Evolutionary conservation across 75 land plant species (phyloP), one percentile per base, ranked within the genome.

Genomic region (Pinus taeda): DNA sequence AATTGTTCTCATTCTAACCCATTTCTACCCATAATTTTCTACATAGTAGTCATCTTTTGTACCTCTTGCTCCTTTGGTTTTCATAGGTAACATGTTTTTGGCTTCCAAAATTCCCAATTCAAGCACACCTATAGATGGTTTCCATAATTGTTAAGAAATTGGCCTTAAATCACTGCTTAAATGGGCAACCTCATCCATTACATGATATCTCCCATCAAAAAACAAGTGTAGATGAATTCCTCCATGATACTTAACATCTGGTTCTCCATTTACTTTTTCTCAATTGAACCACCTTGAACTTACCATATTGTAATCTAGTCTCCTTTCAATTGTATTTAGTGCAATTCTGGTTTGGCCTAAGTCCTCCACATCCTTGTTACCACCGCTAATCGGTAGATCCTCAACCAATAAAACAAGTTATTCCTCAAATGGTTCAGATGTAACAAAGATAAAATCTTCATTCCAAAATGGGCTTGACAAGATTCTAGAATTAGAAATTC

Each of bases 201-300:
- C 95, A 81, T 93, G 95, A 55, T 93, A 93, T 1, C 93, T 93
- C 2, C 93, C 95, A n/a, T 93, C 93, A 39, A 93, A 75, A 39
- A 86, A 87, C 12, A 80, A 39, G 0, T 91, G 80, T 1, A 93
- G 80, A 59, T 90, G 95, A 63, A 93, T 72, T 67, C 95, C 56
- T 53, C 74, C 58, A 73, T 49, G 79, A 55, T 49, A 76, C 45
- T 63, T 75, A 36, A 75, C 81, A 57, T 24, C 18, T 78, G 22
- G 30, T 36, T 77, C 79, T 17, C 42, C 75, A 71, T 66, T 55
- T 15, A 77, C 73, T 42, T 79, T 78, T 15, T 79, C 81, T 7
- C 87, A 63, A 20, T 70, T 80, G 30, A 86, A 73, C 95, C 95
- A 93, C 60, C 85, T 80, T 6, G 95, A 85, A 9, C 76, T 74